Evolutionary conservation across 2,329 filamentous ascomycete species (phyloP).

Genomic region (Hypoxylon sp.): DNA sequence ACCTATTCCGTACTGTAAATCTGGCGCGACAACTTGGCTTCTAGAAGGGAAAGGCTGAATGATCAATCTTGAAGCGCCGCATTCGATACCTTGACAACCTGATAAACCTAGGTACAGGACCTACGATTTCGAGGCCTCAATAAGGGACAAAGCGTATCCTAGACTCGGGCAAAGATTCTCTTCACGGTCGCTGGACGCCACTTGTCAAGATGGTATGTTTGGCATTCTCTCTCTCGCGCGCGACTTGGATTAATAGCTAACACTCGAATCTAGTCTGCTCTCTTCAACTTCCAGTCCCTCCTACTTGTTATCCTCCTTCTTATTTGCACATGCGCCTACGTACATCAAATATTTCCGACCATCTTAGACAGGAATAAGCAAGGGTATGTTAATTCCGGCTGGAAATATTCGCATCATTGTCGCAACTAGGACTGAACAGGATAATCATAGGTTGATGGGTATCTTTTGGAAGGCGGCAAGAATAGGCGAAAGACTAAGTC

Average conservation of each 20-base stretch:
- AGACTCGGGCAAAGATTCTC: not conserved
- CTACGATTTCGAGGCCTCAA: conserved; percentile 1
- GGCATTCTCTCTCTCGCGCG: not conserved
- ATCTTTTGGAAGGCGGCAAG: conserved; percentile 97
- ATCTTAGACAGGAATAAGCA: conserved; percentile 95
- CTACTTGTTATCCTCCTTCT: conserved; percentile 93
- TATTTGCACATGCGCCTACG: conserved; percentile 95
- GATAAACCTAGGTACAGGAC: not conserved
- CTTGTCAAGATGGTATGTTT: conserved; percentile 42
- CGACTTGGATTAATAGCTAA: conserved; percentile 14
- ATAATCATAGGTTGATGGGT: conserved; percentile 74
- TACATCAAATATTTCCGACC: conserved; percentile 89
- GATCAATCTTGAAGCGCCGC: conserved; percentile 6
- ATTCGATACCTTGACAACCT: conserved; percentile 3
- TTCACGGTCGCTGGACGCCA: conserved; percentile 28
- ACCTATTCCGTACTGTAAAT: too few relatives aligned
- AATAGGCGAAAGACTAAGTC: conserved; percentile 92
- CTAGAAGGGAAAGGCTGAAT: conserved; percentile 25
- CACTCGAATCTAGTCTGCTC: conserved; percentile 77
- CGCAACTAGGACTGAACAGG: conserved; percentile 17
- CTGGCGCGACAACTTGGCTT: conserved; percentile 38
- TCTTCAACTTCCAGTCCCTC: conserved; percentile 99
- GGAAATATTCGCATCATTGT: conserved; percentile 24
- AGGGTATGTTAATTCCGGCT: conserved; percentile 70
- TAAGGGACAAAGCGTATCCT: not conserved